Percentiles rank a stretch among this genome's conserved stretches.
These are phyloP conservation scores for Jaltomata sinuosa DNA, from an alignment of 257 asterid genomes.

Conservation along the genomic window DNA sequence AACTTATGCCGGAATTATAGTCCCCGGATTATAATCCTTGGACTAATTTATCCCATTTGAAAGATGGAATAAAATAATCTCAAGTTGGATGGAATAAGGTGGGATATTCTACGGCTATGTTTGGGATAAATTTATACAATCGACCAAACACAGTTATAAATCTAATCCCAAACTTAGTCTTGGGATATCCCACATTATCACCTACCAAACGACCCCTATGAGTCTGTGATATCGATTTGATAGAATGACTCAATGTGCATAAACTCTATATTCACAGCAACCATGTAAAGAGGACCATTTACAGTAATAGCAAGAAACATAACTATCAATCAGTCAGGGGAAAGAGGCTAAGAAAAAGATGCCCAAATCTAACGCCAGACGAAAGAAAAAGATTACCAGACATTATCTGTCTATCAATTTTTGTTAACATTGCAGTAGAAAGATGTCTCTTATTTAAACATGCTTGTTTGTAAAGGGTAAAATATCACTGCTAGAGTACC, in stretches of 20 bases:
- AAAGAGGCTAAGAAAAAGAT: neutral
- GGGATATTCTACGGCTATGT: too few relatives aligned
- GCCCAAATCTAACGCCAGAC: neutral
- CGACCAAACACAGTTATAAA: too few relatives aligned
- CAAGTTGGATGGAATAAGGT: too few relatives aligned
- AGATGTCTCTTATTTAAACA: neutral
- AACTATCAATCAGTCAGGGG: neutral
- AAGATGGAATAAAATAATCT: too few relatives aligned
- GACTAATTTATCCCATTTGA: too few relatives aligned
- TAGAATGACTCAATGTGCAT: neutral
- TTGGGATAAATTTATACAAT: too few relatives aligned
- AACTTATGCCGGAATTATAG: too few relatives aligned
- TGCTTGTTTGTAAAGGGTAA: neutral
- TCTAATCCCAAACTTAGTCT: too few relatives aligned
- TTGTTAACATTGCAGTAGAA: neutral
- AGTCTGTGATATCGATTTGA: neutral
- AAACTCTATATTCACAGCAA: neutral
- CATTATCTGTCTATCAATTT: neutral
- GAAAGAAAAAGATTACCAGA: neutral
- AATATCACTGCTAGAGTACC: neutral
- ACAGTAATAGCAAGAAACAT: neutral
- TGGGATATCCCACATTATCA: too few relatives aligned
- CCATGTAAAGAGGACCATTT: neutral
- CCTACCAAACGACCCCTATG: neutral
- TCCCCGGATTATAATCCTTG: too few relatives aligned